These are phyloP conservation scores for Gentiana dahurica DNA, from an alignment of 257 asterid species.

Conservation along the genomic window DNA sequence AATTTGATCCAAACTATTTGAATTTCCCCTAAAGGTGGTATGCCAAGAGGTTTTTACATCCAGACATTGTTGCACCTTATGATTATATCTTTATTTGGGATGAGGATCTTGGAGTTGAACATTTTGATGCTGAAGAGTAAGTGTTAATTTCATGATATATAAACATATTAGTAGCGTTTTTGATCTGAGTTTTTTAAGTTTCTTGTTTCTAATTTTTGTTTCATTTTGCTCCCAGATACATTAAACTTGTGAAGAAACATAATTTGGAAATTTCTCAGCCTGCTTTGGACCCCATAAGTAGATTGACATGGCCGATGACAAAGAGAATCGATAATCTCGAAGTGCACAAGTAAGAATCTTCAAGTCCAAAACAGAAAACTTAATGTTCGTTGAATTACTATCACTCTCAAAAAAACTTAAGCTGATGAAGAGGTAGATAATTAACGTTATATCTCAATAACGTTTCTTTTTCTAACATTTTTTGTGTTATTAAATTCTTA, in stretches of 20 bases:
- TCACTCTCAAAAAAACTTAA: too few relatives aligned
- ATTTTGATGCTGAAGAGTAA: constrained; percentile 78
- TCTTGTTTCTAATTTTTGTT: constrained; percentile 1
- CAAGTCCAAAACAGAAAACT: too few relatives aligned
- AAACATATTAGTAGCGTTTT: too few relatives aligned
- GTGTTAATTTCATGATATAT: constrained; percentile 4
- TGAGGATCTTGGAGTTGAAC: constrained; percentile 79
- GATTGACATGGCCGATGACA: constrained; percentile 70
- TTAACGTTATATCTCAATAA: background rate
- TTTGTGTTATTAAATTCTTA: constrained; percentile 10
- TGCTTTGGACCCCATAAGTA: constrained; percentile 34
- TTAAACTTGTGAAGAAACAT: constrained; percentile 64
- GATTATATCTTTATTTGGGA: constrained; percentile 86
- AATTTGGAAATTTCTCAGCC: constrained; percentile 89
- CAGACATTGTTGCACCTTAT: constrained; percentile 63
- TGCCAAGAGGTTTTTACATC: constrained; percentile 85
- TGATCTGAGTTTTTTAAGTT: background rate
- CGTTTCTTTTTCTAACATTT: background rate
- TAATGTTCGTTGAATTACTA: too few relatives aligned
- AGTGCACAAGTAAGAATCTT: constrained; percentile 58
- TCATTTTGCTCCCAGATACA: constrained; percentile 30
- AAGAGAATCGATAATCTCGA: constrained; percentile 37
- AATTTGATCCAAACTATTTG: constrained; percentile 1
- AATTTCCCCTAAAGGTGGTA: constrained; percentile 54
- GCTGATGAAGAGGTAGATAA: too few relatives aligned